phyloP scores from a whole-genome alignment of 2,329 filamentous ascomycete species.

The Epichloe coenophiala region DNA sequence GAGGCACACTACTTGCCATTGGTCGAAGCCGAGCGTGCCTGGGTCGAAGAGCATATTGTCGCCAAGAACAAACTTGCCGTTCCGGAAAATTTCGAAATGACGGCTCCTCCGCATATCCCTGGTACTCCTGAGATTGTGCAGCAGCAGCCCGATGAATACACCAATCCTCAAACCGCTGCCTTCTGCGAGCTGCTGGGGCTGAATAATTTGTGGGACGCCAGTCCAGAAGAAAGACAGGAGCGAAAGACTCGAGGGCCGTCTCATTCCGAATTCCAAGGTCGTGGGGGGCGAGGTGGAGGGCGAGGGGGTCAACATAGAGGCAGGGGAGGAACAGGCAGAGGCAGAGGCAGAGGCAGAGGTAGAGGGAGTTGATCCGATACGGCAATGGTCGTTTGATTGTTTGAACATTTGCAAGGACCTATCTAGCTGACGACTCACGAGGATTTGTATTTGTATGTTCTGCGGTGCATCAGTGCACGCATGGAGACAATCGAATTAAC shows the following conservation, averaged over 20 bases:
- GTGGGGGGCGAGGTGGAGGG: conserved; percentile 20
- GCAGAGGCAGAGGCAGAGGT: background rate
- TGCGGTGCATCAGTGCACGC: too few species aligned
- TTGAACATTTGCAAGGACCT: background rate
- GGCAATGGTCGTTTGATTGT: background rate
- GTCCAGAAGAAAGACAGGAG: conserved; percentile 52
- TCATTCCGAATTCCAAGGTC: conserved; percentile 20
- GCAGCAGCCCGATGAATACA: conserved; percentile 65
- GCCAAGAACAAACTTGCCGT: conserved; percentile 47
- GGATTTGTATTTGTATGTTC: too few species aligned
- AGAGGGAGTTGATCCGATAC: background rate
- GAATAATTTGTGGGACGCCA: conserved; percentile 60
- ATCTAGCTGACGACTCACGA: too few species aligned
- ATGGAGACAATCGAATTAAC: too few species aligned
- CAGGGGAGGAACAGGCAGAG: conserved; percentile 9
- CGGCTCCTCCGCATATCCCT: conserved; percentile 57
- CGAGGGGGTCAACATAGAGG: conserved; percentile 2
- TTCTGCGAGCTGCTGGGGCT: conserved; percentile 74
- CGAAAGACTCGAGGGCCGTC: conserved; percentile 46
- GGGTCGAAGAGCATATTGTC: conserved; percentile 70
- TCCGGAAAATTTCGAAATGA: conserved; percentile 64
- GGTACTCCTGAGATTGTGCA: conserved; percentile 41
- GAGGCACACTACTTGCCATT: conserved; percentile 53
- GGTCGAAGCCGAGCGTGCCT: conserved; percentile 58
- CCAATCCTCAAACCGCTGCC: conserved; percentile 68